These are phyloP conservation scores for Xanthoceras sorbifolium DNA, from an alignment of 345 rosid genomes.

Conservation along the genomic window DNA sequence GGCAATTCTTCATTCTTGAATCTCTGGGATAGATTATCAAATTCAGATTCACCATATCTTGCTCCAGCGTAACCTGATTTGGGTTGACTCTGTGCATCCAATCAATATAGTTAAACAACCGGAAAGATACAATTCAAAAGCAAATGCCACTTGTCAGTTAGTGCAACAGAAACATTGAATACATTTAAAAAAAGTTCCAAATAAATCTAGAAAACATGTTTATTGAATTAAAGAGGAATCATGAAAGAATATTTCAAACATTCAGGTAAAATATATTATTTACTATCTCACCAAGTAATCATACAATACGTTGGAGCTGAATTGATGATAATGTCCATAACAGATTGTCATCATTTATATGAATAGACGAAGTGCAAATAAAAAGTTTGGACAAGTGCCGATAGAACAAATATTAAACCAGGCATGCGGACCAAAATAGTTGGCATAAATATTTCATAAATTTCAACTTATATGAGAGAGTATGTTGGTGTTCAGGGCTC, in stretches of 20 bases:
- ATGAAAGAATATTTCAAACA: background rate
- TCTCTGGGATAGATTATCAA: slow-evolving; percentile 56
- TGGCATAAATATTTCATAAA: background rate
- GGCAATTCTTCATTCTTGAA: slow-evolving; percentile 80
- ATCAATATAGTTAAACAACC: slow-evolving; percentile 9
- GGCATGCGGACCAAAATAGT: background rate
- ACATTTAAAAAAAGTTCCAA: background rate
- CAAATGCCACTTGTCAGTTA: background rate
- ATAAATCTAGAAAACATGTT: background rate
- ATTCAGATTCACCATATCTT: slow-evolving; percentile 59
- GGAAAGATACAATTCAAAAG: background rate
- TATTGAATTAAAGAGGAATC: background rate
- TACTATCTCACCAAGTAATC: background rate
- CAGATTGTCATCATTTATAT: background rate
- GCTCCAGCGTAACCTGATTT: slow-evolving; percentile 50
- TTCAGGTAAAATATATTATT: background rate
- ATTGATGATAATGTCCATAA: background rate
- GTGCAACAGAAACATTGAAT: background rate
- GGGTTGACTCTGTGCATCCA: slow-evolving; percentile 45
- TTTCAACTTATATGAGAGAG: background rate
- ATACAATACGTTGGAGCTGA: background rate
- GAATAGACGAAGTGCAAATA: background rate
- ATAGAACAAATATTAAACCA: background rate
- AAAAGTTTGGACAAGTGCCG: no score
- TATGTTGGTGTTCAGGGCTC: background rate